These are phyloP conservation scores for Pseudocercospora fijiensis DNA, from an alignment of 2,329 filamentous ascomycete genomes.

Conservation along the genomic window DNA sequence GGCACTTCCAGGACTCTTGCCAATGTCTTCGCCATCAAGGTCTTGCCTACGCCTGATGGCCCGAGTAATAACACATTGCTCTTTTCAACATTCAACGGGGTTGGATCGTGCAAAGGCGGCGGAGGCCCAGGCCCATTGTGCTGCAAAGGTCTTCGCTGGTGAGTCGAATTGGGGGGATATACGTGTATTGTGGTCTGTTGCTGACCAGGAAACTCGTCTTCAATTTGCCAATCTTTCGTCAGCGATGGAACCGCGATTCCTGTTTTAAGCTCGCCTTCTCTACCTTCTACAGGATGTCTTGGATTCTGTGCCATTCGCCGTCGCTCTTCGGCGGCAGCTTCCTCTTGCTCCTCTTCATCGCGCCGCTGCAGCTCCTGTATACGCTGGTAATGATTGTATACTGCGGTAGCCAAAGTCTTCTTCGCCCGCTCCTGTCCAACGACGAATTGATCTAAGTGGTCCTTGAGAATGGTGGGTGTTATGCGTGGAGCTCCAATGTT, in stretches of 20 bases:
- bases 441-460: conserved; percentile 91
- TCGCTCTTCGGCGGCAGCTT: conserved; percentile 68
- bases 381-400: conserved; percentile 95
- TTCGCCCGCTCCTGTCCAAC: conserved; percentile 94
- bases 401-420: conserved; percentile 86
- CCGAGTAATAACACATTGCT: conserved; percentile 90
- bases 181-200: conserved; percentile 50
- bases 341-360: conserved; percentile 75
- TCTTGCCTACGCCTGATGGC: conserved; percentile 94
- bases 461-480: conserved; percentile 70
- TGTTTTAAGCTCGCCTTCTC: conserved; percentile 35
- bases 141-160: conserved; percentile 20
- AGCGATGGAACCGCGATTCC: conserved; percentile 38
- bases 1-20: conserved; percentile 92
- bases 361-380: conserved; percentile 72
- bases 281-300: conserved; percentile 74
- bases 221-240: conserved; percentile 32
- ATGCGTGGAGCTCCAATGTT: conserved; percentile 58
- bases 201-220: conserved; percentile 64
- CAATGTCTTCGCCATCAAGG: conserved; percentile 88
- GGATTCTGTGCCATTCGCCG: conserved; percentile 63
- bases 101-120: conserved; percentile 53
- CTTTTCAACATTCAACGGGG: conserved; percentile 80
- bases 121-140: conserved; percentile 28
- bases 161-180: conserved; percentile 13